Base-by-base conservation (phyloP, 352 stramenopile species). In the Phytophthora cactorum region DNA sequence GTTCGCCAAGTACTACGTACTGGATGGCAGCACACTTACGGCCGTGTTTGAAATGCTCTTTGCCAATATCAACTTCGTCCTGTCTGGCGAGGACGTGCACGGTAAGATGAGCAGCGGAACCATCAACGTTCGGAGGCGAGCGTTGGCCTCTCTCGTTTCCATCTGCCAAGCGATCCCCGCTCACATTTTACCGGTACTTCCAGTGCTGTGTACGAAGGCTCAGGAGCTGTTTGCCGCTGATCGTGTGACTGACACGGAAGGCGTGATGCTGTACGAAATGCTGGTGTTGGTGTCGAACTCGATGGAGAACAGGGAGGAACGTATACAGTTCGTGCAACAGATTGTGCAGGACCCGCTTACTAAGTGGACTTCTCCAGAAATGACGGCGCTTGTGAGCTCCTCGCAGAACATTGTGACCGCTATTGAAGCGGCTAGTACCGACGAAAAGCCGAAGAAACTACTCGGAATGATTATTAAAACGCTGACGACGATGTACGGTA, bases 251-350 rank as follows among this genome's bases (percentile, higher is more conserved):
- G 86, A 94, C 17, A 86, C 82, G 0, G 86, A 94, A 67, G 81
- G 81, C 29, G 83, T 94, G 3, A 74, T 94, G 59, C 68, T 94
- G 8, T 94, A 94, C 39, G 86, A 94, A 44, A 92, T 94, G 79
- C 68, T 94, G 6, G 83, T 94, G 39, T 52, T 94, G 12, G 86
- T 94, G 8, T 92, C 86, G 2, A 92, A 91, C 56, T 94, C 86
- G 32, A 89, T 94, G 76, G 68, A 79, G 32, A 92, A 78, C 31
- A 56, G 59, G 17, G 79, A 88, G 1, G 82, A 92, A 49, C 82
- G 82, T 50, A 59, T 70, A 11, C 77, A 86, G 52, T 94, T 94
- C 27, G 59, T 94, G 2, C 70, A 90, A 55, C 81, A 92, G 53
- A 86, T 94, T 32, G 80, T 88, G n/a, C 80, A 88, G 52, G 82